phyloP scores from a whole-genome alignment of 345 rosid genomes.

The Aquilaria malaccensis region DNA sequence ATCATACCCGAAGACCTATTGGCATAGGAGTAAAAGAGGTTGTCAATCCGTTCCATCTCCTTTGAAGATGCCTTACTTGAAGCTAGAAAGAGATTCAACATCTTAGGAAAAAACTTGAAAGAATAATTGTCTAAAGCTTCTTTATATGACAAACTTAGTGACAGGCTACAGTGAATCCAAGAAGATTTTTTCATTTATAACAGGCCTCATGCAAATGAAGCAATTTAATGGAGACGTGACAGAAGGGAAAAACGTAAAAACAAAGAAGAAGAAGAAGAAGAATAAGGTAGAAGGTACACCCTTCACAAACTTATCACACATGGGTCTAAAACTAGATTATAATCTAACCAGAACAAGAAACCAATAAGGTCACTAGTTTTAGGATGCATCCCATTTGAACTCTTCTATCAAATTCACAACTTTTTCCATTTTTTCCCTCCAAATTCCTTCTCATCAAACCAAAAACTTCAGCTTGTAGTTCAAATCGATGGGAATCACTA shows the following conservation, averaged over 20 bases:
- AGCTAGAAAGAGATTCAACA: slow-evolving; percentile 32
- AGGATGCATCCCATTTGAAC: too few species aligned
- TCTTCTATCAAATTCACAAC: too few species aligned
- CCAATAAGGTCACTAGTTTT: too few species aligned
- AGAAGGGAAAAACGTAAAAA: not conserved
- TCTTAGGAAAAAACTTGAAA: not conserved
- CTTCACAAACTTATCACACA: too few species aligned
- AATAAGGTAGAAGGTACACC: too few species aligned
- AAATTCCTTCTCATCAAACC: too few species aligned
- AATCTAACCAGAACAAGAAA: too few species aligned
- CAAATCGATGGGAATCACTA: too few species aligned
- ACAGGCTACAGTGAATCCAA: not conserved
- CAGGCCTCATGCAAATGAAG: not conserved
- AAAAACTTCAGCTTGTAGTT: too few species aligned
- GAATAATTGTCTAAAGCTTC: not conserved
- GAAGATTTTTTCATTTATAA: not conserved
- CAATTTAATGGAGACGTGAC: not conserved
- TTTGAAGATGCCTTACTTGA: slow-evolving; percentile 81
- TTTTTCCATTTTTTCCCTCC: too few species aligned
- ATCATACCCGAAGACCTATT: slow-evolving; percentile 67
- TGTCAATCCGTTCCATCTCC: slow-evolving; percentile 92
- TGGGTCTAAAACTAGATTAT: too few species aligned
- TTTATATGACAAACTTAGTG: not conserved
- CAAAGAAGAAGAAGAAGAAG: not conserved
- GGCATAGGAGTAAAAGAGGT: slow-evolving; percentile 57